Base-by-base conservation (phyloP, 163 green algal genomes). In the Scenedesmus sp. region DNA sequence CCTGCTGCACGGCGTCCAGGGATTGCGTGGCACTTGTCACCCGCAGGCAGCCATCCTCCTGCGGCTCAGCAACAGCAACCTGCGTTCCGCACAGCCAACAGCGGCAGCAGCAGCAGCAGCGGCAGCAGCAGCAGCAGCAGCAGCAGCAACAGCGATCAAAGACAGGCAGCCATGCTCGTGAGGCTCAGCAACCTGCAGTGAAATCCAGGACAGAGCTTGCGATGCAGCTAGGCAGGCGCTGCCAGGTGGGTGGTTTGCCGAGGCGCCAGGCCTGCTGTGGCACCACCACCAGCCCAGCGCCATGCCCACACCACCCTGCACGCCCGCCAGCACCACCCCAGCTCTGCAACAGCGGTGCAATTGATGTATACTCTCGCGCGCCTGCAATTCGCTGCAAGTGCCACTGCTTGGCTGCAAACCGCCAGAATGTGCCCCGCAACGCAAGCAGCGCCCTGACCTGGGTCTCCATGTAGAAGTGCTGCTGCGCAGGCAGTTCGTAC, bases 381-480 rank as follows among this genome's bases (percentile, higher is more conserved):
- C n/a, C n/a, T n/a, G n/a, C n/a, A n/a, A n/a, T n/a, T n/a, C n/a
- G n/a, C n/a, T n/a, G n/a, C n/a, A n/a, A n/a, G n/a, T n/a, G n/a
- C n/a, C n/a, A n/a, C n/a, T n/a, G n/a, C n/a, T n/a, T n/a, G n/a
- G n/a, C n/a, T n/a, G n/a, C n/a, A n/a, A n/a, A n/a, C n/a, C n/a
- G n/a, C n/a, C n/a, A n/a, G n/a, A n/a, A n/a, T n/a, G n/a, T n/a
- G n/a, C n/a, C n/a, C n/a, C n/a, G n/a, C n/a, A n/a, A n/a, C n/a
- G n/a, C n/a, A n/a, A 5, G 26, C 13, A 13, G 9, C 26, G 22
- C 10, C 35, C 37, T 37, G n/a, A 82, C 73, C 73, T 97, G 96
- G 0, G 94, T 89, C 94, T 98, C 96, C 94, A 98, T 97, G 94
- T 98, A 98, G 16, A 97, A 90, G 88, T 97, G 96, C 70, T 94